These are phyloP conservation scores for Imleria badia DNA, from an alignment of 768 basidiomycete genomes.

Conservation along the genomic window DNA sequence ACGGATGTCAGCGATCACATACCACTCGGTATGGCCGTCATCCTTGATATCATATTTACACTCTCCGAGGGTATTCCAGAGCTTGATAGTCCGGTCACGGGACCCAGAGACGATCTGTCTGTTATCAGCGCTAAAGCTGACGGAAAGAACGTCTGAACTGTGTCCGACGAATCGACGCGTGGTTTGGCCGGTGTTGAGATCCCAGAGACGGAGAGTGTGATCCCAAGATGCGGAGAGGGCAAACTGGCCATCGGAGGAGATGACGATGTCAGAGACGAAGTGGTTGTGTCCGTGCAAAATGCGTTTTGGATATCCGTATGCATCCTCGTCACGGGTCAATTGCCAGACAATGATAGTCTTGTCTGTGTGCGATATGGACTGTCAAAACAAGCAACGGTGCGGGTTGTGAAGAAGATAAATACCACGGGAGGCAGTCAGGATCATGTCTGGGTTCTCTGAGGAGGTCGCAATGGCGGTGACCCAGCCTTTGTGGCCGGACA, in stretches of 20 bases:
- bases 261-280: constrained; percentile 98
- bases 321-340: constrained; percentile 87
- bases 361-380: constrained; percentile 72
- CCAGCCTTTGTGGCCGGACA: constrained; percentile 95
- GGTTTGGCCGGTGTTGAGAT: constrained; percentile 94
- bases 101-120: constrained; percentile 99
- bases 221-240: constrained; percentile 99
- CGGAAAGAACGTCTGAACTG: constrained; percentile 95
- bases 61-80: constrained; percentile 99
- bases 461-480: constrained; percentile 98
- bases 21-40: constrained; percentile 97
- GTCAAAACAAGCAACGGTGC: constrained; percentile 20
- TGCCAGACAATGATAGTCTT: constrained; percentile 99
- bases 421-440: constrained; percentile 98
- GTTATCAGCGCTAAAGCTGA: constrained; percentile 99
- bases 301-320: constrained; percentile 95
- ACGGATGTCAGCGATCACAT: constrained; percentile 3
- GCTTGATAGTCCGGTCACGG: constrained; percentile 95
- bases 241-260: constrained; percentile 99
- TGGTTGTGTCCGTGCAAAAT: constrained; percentile 99
- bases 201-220: constrained; percentile 99
- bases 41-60: constrained; percentile 99
- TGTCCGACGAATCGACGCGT: constrained; percentile 98
- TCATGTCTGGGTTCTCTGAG: constrained; percentile 99
- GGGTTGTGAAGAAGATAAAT: constrained; percentile 26